Evolutionary conservation across 805 yeast species (phyloP).

Genomic region (Candida tallmaniae): DNA sequence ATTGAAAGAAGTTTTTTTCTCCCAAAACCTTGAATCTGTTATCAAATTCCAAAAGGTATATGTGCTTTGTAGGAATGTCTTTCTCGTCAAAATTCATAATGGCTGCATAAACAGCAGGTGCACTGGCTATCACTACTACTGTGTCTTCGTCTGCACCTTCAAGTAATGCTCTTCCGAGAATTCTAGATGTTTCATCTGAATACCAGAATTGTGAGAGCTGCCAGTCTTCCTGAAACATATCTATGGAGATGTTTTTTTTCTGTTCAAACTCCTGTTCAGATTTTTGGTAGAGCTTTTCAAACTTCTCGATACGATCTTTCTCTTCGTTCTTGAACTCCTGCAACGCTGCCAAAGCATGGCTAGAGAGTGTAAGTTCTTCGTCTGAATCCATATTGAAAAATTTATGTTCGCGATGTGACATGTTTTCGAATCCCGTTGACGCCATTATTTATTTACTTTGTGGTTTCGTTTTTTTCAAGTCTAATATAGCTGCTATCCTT

Average conservation of each 20-base stretch:
- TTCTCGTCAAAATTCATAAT: conserved; percentile 45
- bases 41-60: conserved; percentile 77
- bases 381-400: conserved; percentile 38
- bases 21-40: conserved; percentile 70
- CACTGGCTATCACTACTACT: conserved; percentile 72
- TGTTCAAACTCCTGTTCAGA: conserved; percentile 56
- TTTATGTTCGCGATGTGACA: too few species aligned
- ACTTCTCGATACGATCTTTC: conserved; percentile 48
- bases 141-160: conserved; percentile 74
- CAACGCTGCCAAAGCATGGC: conserved; percentile 50
- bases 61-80: conserved; percentile 59
- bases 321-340: conserved; percentile 69
- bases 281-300: conserved; percentile 47
- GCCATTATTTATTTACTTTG: too few species aligned
- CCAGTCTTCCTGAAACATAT: conserved; percentile 87
- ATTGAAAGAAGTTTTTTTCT: conserved; percentile 65
- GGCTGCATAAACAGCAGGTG: conserved; percentile 91
- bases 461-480: too few species aligned
- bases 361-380: conserved; percentile 42
- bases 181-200: conserved; percentile 64
- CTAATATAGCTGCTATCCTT: too few species aligned
- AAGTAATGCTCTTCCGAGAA: conserved; percentile 63
- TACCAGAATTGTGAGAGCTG: conserved; percentile 93
- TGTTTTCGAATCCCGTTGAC: too few species aligned
- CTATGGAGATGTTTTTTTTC: conserved; percentile 45